phyloP scores from a whole-genome alignment of 208 protist genomes.

The Trypanosoma boissoni region DNA sequence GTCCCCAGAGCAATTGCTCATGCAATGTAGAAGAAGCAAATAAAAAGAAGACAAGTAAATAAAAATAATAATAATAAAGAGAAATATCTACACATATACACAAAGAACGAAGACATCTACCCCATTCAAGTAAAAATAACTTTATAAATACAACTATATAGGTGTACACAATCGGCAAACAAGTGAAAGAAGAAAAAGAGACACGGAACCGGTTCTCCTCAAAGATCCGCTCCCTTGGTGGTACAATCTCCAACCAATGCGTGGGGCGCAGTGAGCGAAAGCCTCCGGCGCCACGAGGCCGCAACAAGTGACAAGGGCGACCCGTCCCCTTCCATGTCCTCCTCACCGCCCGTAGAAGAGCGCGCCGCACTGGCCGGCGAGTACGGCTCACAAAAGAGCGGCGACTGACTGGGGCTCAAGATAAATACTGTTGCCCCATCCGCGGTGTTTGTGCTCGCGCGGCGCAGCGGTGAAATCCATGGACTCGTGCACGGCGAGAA shows the following conservation, averaged over 20 bases:
- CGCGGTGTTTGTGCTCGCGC: slow-evolving; percentile 5
- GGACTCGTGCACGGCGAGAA: not conserved
- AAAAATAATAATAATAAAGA: not conserved
- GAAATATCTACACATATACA: slow-evolving; percentile 1
- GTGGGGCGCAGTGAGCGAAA: slow-evolving; percentile 11
- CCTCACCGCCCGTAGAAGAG: slow-evolving; percentile 3
- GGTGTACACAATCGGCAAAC: not conserved
- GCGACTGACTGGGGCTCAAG: slow-evolving; percentile 57
- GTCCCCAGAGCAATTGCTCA: not conserved
- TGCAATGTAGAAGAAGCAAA: not conserved
- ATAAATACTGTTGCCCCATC: slow-evolving; percentile 41
- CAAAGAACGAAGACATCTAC: not conserved
- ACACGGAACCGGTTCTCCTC: no score
- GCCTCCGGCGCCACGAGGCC: slow-evolving; percentile 13
- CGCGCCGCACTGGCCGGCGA: slow-evolving; percentile 24
- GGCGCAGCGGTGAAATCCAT: not conserved
- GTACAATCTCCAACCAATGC: not conserved
- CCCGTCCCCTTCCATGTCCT: slow-evolving; percentile 15
- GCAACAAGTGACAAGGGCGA: slow-evolving; percentile 6
- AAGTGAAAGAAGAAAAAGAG: not conserved
- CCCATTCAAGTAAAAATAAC: not conserved
- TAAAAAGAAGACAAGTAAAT: not conserved
- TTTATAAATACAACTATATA: no score
- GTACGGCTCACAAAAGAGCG: slow-evolving; percentile 57
- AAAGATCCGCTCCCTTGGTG: slow-evolving; percentile 4